Evolutionary conservation across 306 rosid genomes (phyloP), one percentile per base, ranked within the genome.

Genomic region (Castanospermum australe): DNA sequence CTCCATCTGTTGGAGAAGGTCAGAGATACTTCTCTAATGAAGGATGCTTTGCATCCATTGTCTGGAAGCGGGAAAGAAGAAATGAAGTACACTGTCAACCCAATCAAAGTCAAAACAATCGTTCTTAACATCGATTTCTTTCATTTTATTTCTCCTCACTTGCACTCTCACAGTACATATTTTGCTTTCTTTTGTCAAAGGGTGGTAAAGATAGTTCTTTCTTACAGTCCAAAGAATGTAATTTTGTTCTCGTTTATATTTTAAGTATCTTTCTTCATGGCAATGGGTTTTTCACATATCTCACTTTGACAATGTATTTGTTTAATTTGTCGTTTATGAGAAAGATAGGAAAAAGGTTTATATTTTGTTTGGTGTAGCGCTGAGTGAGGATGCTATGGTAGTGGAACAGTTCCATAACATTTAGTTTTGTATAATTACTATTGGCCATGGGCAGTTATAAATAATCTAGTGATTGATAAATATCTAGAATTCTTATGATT

Each of bases 21-120:
- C 83, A 83, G 75, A 88, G 85, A 81, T 68, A 59, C 73, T 38
- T 80, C 15, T 62, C 89, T 60, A 86, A 86, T 68, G 90, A 85
- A 70, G 82, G 85, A 47, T 20, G 76, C 74, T 77, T 62, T 45
- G 44, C 86, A 63, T 72, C 97, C 32, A 69, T 76, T 25, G 78
- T 67, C 15, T 83, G 88, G 86, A 85, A 86, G 79, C 75, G 50
- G 17, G 89, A 88, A 74, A 85, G 80, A 79, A 86, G 82, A 80
- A 86, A 65, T 50, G 85, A 78, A 47, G 78, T 52, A 50, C 72
- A 55, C 75, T 76, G 15, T 75, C 79, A 87, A 33, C 48, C 85
- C 71, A 77, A 77, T 72, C 81, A 84, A 82, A 89, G 73, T 44
- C 81, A 88, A 85, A 89, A 80, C 74, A 68, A 38, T 78, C 76